Evolutionary conservation across 2,329 filamentous ascomycete genomes (phyloP), one percentile per base, ranked within the genome.

Genomic region (Monilinia laxa): DNA sequence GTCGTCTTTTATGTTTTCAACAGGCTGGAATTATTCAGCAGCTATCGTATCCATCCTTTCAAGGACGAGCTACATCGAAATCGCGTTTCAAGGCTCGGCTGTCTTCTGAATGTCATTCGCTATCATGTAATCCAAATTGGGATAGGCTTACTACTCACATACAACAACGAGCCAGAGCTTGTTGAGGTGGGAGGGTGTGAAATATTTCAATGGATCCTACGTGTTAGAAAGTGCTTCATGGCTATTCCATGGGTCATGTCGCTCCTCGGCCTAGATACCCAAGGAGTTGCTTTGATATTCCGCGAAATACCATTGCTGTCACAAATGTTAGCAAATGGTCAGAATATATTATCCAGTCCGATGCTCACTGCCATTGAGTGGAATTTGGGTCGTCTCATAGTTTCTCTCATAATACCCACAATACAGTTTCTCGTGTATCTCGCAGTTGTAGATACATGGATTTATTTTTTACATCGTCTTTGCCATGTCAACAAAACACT

Each of bases 391-490:
- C 62, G 51, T 35, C 10, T 64, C 31, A 56, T 64, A 31, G 25
- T 64, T 56, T 64, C 62, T 28, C 38, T 64, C 18, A 12, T 28
- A 9, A 42, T 56, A 11, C 62, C 62, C 4, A 51, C 62, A 20
- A 4, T 64, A 56, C 62, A 45, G 25, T 56, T 56, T 9, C 14
- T 45, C 4, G 51, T 64, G 12, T 64, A 64, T 56, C 62, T 64
- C 51, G 62, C 62, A 64, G 25, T 64, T 31, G 62, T 64, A 18
- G 62, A 64, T 56, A 64, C 62, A 31, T 64, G 62, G 62, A 55
- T 64, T 16, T 64, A 64, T 55, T 64, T 64, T 47, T 2, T 11
- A 11, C 62, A 64, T 56, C 62, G 62, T 35, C 49, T 55, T 20
- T 64, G 62, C 12, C 62, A 64, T 35, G 25, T 56, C 25, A 64